These are phyloP conservation scores for Athelia psychrophila DNA, from an alignment of 1,284 basidiomycete species.

Conservation along the genomic window DNA sequence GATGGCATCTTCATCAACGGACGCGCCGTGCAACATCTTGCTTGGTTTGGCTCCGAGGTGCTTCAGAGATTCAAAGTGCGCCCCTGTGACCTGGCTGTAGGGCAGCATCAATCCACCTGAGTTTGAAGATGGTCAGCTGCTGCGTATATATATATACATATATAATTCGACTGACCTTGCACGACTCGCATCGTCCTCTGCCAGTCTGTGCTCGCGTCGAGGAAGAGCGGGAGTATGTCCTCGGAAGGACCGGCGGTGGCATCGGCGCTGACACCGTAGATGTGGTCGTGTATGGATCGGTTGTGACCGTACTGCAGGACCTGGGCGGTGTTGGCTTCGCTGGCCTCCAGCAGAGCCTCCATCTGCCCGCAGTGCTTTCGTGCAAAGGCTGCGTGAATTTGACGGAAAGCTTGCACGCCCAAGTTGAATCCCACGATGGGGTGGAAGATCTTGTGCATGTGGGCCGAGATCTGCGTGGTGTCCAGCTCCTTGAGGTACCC, in stretches of 20 bases:
- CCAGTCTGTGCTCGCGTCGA: slow-evolving; percentile 25
- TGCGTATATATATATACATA: too few species aligned
- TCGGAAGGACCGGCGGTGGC: slow-evolving; percentile 18
- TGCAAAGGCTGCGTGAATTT: slow-evolving; percentile 22
- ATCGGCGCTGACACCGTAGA: slow-evolving; percentile 22
- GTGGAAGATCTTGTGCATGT: slow-evolving; percentile 7
- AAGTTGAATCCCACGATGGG: slow-evolving; percentile 8
- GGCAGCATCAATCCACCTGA: too few species aligned
- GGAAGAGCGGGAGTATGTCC: slow-evolving; percentile 22
- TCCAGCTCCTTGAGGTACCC: too few species aligned
- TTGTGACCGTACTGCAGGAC: slow-evolving; percentile 24
- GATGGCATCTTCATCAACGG: too few species aligned
- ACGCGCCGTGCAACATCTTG: too few species aligned
- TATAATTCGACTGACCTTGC: slow-evolving; percentile 11
- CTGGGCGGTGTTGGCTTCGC: slow-evolving; percentile 8
- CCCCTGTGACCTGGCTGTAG: too few species aligned
- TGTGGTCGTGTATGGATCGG: slow-evolving; percentile 16
- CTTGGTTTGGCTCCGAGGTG: too few species aligned
- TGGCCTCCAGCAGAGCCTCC: slow-evolving; percentile 4
- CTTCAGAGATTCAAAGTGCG: too few species aligned
- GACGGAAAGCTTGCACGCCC: slow-evolving; percentile 18
- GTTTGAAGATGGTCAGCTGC: too few species aligned
- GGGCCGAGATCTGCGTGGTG: too few species aligned
- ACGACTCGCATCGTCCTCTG: slow-evolving; percentile 14
- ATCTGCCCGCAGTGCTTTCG: slow-evolving; percentile 11